These are phyloP conservation scores for Cystobasidium sp. DNA, from an alignment of 1,284 basidiomycete species.

Conservation along the genomic window DNA sequence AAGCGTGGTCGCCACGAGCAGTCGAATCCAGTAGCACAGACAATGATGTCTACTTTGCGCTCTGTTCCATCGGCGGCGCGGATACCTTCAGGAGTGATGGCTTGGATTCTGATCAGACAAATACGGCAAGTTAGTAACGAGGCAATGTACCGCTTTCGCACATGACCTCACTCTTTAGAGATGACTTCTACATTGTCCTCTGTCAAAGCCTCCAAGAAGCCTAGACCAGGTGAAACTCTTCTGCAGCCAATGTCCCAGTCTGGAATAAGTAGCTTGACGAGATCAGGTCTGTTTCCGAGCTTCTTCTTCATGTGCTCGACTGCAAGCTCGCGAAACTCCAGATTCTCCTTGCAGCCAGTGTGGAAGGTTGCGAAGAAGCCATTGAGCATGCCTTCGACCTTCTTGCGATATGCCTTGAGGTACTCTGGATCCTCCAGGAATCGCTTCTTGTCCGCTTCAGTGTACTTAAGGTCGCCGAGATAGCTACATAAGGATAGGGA, in stretches of 20 bases:
- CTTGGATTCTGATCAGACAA: conserved; percentile 14
- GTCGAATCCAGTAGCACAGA: conserved; percentile 47
- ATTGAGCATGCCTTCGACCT: conserved; percentile 53
- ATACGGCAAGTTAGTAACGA: neutral
- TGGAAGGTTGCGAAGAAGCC: conserved; percentile 50
- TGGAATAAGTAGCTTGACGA: conserved; percentile 34
- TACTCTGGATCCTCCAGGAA: conserved; percentile 48
- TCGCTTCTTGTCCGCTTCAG: conserved; percentile 29
- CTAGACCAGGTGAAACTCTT: conserved; percentile 41
- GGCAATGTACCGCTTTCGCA: neutral
- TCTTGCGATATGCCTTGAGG: conserved; percentile 51
- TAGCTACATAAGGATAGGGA: neutral
- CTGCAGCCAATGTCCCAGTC: conserved; percentile 40
- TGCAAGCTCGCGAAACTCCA: conserved; percentile 44
- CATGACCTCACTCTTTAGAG: conserved; percentile 12
- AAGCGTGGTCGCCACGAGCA: conserved; percentile 44
- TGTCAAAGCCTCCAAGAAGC: conserved; percentile 44
- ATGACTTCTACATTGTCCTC: conserved; percentile 36
- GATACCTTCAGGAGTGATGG: conserved; percentile 40
- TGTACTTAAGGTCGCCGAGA: conserved; percentile 40
- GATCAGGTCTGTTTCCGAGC: conserved; percentile 31
- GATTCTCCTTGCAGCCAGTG: conserved; percentile 44
- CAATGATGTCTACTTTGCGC: conserved; percentile 41
- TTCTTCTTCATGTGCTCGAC: conserved; percentile 33
- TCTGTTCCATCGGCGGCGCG: conserved; percentile 38